phyloP scores from a whole-genome alignment of 2,329 filamentous ascomycete genomes.

The Ceratocystis ficicola region DNA sequence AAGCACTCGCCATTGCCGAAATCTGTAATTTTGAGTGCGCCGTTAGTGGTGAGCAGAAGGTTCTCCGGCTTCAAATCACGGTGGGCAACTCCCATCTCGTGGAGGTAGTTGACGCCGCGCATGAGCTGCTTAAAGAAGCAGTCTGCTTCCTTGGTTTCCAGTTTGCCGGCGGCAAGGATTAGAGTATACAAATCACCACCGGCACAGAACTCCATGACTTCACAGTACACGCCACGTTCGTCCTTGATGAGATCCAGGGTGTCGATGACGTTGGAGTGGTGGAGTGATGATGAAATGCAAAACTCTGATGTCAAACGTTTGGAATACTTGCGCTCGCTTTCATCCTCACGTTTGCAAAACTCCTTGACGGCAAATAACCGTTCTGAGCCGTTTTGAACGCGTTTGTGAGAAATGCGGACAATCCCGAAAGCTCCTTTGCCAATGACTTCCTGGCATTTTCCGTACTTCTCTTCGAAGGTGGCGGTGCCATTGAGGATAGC shows the following conservation, averaged over 20 bases:
- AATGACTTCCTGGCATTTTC: conserved; percentile 94
- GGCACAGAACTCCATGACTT: conserved; percentile 98
- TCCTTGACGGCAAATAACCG: conserved; percentile 97
- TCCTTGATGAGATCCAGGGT: conserved; percentile 92
- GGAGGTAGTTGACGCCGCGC: conserved; percentile 97
- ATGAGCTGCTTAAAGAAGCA: conserved; percentile 99
- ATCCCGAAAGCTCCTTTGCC: conserved; percentile 95
- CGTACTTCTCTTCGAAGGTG: conserved; percentile 89
- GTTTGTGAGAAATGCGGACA: conserved; percentile 94
- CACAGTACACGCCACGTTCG: conserved; percentile 92
- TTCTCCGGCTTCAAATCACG: conserved; percentile 96
- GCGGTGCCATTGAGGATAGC: conserved; percentile 49
- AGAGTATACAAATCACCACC: conserved; percentile 93
- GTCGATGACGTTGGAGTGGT: conserved; percentile 96
- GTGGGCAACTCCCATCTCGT: conserved; percentile 98
- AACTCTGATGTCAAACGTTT: conserved; percentile 95
- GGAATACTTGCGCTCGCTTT: conserved; percentile 94
- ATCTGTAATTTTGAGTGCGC: conserved; percentile 92
- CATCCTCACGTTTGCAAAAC: conserved; percentile 84
- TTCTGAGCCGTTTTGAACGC: conserved; percentile 71
- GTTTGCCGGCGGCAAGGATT: conserved; percentile 77
- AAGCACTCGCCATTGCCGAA: conserved; percentile 99
- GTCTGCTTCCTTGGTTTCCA: conserved; percentile 85
- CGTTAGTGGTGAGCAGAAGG: conserved; percentile 80
- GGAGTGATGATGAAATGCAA: conserved; percentile 92